A percentile compares a stretch with the other conserved stretches of the same genome.
Evolutionary conservation across 2,329 filamentous ascomycete genomes (phyloP).

Genomic region (Ophiosphaerella narmari): DNA sequence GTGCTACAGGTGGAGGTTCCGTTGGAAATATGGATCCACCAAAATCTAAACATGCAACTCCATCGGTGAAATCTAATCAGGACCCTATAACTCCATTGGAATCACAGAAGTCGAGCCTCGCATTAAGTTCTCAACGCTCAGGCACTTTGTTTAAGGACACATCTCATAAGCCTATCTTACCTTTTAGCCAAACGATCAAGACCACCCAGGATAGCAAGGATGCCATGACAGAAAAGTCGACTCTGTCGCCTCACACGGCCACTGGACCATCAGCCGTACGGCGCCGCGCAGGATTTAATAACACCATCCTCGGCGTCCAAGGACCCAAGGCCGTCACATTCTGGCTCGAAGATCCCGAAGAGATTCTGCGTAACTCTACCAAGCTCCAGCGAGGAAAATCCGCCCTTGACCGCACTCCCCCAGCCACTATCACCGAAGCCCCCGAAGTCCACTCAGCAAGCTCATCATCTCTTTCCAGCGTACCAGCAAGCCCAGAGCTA

Average conservation of each 20-base stretch:
- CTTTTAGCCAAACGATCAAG: background rate
- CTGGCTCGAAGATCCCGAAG: slow-evolving; percentile 26
- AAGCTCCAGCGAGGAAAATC: slow-evolving; percentile 10
- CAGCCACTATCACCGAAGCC: no score
- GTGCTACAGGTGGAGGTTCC: no score
- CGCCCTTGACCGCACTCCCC: slow-evolving; percentile 4
- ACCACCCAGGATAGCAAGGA: slow-evolving; percentile 1
- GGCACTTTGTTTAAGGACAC: no score
- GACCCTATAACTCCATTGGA: no score
- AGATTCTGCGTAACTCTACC: slow-evolving; percentile 17
- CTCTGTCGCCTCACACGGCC: background rate
- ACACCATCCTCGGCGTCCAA: slow-evolving; percentile 16
- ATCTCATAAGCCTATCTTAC: no score
- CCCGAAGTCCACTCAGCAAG: background rate
- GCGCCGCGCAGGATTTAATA: slow-evolving; percentile 7
- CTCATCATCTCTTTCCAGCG: slow-evolving; percentile 19
- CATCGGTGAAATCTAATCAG: no score
- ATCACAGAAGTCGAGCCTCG: no score
- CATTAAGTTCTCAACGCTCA: no score
- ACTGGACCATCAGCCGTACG: background rate
- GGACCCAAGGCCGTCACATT: slow-evolving; percentile 22
- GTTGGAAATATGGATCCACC: no score
- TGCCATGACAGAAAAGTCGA: background rate
- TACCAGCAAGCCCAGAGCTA: slow-evolving; percentile 13
- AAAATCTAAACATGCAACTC: no score